Base-by-base conservation (phyloP, 108 stramenopile species). In the Phaeodactylum tricornutum region DNA sequence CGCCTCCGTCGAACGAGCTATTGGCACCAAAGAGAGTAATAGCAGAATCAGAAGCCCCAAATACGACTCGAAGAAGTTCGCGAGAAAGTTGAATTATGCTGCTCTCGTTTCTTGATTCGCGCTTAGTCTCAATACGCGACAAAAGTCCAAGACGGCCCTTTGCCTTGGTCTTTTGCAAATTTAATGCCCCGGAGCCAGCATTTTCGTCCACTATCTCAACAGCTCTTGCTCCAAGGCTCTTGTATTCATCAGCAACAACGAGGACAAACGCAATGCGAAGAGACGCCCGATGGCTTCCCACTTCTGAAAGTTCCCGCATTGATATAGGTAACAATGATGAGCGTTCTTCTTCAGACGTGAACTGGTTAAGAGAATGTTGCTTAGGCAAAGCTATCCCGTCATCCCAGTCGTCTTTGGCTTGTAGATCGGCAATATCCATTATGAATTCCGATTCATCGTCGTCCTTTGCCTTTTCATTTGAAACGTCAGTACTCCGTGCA, bases 181-280 rank as follows among this genome's bases (percentile, higher is more conserved):
- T 45, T 45, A 25, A 21, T 45, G 4, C 20, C n/a, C 24, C 20
- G 22, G 3, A 3, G 5, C 19, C 38, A 27, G 2, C 4, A 32
- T 6, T 37, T 36, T 52, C 29, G 22, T 34, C 29, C 6, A 23
- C 31, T 4, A 37, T 33, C 4, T 37, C 8, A 22, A 12, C 36
- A 23, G 5, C 50, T 23, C 4, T 27, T 28, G 19, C 30, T 11
- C 30, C 29, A 27, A 20, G 16, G 12, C 17, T 57, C 4, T 16
- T 31, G 12, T 22, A 25, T 17, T 35, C 75, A 33, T 86, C 72
- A 12, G 74, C 68, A 55, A 78, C 84, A 31, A 80, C 74, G 63
- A 85, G 77, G 11, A 80, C 67, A 50, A 91, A 91, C 1, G 84
- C 81, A 24, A 86, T 71, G 7, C 89, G 79, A 14, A 91, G 65